These are phyloP conservation scores for Ophiocordyceps camponoti-rufipedis DNA, from an alignment of 2,329 filamentous ascomycete species.

Conservation along the genomic window DNA sequence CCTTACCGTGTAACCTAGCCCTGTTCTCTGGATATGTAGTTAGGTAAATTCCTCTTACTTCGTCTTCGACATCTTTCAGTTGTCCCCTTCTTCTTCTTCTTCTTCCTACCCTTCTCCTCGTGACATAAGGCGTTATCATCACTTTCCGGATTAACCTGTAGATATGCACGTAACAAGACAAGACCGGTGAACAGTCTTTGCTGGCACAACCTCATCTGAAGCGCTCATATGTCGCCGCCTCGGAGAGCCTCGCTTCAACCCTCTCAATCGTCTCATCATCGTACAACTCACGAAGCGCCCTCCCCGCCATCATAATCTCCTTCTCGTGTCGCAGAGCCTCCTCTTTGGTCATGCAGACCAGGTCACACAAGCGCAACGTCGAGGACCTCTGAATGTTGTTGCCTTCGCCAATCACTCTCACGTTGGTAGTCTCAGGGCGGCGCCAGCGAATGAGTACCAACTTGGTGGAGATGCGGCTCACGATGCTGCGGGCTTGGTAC, in stretches of 20 bases:
- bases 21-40: too few species aligned
- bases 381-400: slow-evolving; percentile 62
- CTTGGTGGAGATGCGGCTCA: slow-evolving; percentile 67
- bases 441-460: slow-evolving; percentile 69
- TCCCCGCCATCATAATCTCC: slow-evolving; percentile 53
- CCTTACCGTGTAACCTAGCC: too few species aligned
- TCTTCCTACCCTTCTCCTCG: too few species aligned
- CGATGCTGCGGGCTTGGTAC: slow-evolving; percentile 61
- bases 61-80: too few species aligned
- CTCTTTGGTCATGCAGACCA: slow-evolving; percentile 89
- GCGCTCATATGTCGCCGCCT: slow-evolving; percentile 43
- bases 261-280: slow-evolving; percentile 44
- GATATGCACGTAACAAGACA: too few species aligned
- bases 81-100: too few species aligned
- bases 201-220: neutral
- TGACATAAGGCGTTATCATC: too few species aligned
- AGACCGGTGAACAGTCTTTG: neutral
- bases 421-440: slow-evolving; percentile 40
- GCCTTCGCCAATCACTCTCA: slow-evolving; percentile 40
- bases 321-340: slow-evolving; percentile 68
- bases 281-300: slow-evolving; percentile 56
- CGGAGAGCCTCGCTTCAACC: slow-evolving; percentile 47
- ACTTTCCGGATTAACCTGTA: too few species aligned
- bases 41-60: too few species aligned
- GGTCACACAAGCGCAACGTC: slow-evolving; percentile 46